Percentiles rank a stretch among this genome's conserved stretches.
Evolutionary conservation across 2,329 filamentous ascomycete species (phyloP).

Genomic region (Plenodomus lindquistii): DNA sequence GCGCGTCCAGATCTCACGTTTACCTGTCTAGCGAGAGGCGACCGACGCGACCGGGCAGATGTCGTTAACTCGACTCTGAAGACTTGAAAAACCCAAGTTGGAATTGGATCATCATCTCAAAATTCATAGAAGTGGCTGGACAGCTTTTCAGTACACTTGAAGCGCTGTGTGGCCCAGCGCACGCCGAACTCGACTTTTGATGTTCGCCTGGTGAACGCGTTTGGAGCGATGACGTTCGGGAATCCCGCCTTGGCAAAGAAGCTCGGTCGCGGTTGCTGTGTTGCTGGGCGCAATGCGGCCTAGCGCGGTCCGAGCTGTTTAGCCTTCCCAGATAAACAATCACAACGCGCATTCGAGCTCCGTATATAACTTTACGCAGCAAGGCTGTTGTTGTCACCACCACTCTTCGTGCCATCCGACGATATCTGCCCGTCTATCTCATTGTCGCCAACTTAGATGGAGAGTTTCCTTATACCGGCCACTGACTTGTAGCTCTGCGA

Average conservation of each 20-base stretch:
- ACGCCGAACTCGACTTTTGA: conserved; percentile 17
- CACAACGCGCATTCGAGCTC: conserved; percentile 18
- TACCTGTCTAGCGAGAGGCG: background rate
- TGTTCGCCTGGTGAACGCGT: conserved; percentile 5
- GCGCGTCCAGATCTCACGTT: conserved; percentile 7
- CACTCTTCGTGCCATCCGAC: conserved; percentile 31
- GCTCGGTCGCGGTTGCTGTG: background rate
- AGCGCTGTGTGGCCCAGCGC: conserved; percentile 15
- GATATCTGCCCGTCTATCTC: conserved; percentile 42
- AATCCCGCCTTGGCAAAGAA: conserved; percentile 16
- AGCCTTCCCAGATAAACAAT: conserved; percentile 14
- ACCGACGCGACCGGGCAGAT: background rate
- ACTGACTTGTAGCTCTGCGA: conserved; percentile 40
- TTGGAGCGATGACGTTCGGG: background rate
- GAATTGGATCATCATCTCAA: background rate
- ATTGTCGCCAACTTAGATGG: conserved; percentile 47
- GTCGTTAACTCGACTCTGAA: background rate
- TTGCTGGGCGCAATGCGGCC: conserved; percentile 2
- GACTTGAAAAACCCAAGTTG: background rate
- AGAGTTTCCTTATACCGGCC: conserved; percentile 45
- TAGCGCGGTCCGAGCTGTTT: conserved; percentile 9
- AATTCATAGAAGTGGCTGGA: background rate
- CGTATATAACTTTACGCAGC: conserved; percentile 30
- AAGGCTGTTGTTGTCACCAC: conserved; percentile 29
- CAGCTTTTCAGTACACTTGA: background rate